phyloP scores from a whole-genome alignment of 306 rosid genomes.

The Comarum palustre region DNA sequence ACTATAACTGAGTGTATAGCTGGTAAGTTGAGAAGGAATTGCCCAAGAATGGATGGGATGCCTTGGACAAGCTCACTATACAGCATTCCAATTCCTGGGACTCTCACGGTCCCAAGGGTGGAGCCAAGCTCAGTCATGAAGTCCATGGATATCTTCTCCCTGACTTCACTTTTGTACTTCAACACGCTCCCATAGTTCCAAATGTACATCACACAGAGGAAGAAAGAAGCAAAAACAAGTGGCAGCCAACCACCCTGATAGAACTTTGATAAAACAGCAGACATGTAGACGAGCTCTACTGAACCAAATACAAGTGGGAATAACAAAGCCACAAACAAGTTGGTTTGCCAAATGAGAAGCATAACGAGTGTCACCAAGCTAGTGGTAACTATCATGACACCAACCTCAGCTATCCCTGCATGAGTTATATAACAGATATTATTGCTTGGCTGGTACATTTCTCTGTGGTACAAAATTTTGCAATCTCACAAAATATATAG shows the following conservation, averaged over 20 bases:
- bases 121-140: constrained; percentile 81
- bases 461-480: background rate
- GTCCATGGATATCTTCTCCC: constrained; percentile 79
- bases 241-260: constrained; percentile 95
- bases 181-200: constrained; percentile 98
- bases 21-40: constrained; percentile 83
- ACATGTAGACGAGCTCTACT: constrained; percentile 73
- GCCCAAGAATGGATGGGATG: constrained; percentile 83
- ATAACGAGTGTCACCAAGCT: constrained; percentile 82
- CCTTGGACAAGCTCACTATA: constrained; percentile 97
- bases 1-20: constrained; percentile 82
- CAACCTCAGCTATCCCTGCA: constrained; percentile 98
- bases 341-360: constrained; percentile 95
- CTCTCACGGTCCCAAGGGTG: constrained; percentile 83
- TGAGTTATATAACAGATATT: constrained; percentile 24
- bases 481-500: background rate
- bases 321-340: constrained; percentile 65
- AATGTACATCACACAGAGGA: constrained; percentile 88
- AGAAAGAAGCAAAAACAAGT: constrained; percentile 70
- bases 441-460: no score
- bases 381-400: constrained; percentile 93
- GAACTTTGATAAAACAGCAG: constrained; percentile 71
- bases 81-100: constrained; percentile 88
- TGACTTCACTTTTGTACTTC: constrained; percentile 78
- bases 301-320: constrained; percentile 77